Percentiles rank a stretch among this genome's conserved stretches.
phyloP scores from a whole-genome alignment of 2,329 filamentous ascomycete species.

The Ceratocystis destructans region DNA sequence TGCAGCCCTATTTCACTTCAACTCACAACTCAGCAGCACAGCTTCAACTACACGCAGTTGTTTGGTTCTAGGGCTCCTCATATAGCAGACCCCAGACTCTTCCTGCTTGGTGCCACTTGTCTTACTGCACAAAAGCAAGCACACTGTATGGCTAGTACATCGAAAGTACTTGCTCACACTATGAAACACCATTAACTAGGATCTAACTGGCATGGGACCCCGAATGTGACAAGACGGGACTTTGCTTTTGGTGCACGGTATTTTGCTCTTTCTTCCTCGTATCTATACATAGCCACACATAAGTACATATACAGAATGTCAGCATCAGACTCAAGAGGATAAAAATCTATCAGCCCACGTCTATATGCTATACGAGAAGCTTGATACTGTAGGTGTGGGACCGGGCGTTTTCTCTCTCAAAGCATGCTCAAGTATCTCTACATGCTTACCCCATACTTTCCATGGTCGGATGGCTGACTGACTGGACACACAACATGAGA shows the following conservation, averaged over 20 bases:
- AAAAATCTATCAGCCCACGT: too few relatives aligned
- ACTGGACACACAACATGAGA: too few relatives aligned
- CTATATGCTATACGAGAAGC: too few relatives aligned
- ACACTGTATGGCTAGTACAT: background rate
- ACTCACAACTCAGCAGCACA: background rate
- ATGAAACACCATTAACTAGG: background rate
- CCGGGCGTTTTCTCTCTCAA: too few relatives aligned
- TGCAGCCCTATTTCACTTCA: constrained; percentile 7
- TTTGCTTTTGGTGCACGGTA: background rate
- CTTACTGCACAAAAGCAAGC: background rate
- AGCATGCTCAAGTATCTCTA: background rate
- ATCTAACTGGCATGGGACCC: background rate
- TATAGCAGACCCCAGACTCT: background rate
- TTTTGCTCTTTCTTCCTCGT: background rate
- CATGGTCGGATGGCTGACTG: background rate
- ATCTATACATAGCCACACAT: background rate
- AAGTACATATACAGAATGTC: background rate
- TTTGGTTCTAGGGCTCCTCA: too few relatives aligned
- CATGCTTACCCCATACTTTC: background rate
- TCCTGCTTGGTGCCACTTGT: background rate
- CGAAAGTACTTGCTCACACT: background rate
- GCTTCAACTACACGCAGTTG: too few relatives aligned
- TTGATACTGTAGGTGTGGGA: too few relatives aligned
- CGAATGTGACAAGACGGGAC: background rate
- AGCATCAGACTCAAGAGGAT: too few relatives aligned